A percentile compares a stretch with the other conserved stretches of the same genome.
Conservation (phyloP, 2,329 filamentous ascomycete species). For the Fusarium nanum region DNA sequence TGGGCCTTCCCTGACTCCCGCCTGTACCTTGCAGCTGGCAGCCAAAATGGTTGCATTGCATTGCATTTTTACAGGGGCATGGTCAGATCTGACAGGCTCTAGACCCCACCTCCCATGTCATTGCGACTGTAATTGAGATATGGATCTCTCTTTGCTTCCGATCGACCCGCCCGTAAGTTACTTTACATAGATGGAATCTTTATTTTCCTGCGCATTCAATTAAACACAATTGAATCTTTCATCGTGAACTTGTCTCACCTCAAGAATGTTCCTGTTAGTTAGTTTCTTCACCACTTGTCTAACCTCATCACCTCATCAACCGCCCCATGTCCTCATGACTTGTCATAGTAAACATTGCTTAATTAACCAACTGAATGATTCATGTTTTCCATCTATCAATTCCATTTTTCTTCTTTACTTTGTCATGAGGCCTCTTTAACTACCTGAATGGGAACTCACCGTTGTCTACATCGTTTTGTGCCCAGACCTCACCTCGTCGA, state of each 20-base stretch:
- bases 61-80: slow-evolving; percentile 15
- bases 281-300: slow-evolving; percentile 4
- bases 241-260: slow-evolving; percentile 27
- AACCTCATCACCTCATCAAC: slow-evolving; percentile 18
- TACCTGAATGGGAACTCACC: neutral
- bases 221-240: slow-evolving; percentile 5
- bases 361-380: neutral
- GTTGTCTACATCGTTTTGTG: slow-evolving; percentile 7
- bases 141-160: slow-evolving; percentile 1
- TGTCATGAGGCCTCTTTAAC: neutral
- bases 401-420: neutral
- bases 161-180: slow-evolving; percentile 8
- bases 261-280: slow-evolving; percentile 28
- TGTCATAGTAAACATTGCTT: slow-evolving; percentile 16
- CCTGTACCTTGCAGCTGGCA: slow-evolving; percentile 32
- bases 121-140: neutral
- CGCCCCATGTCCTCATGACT: neutral
- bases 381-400: neutral
- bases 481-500: neutral
- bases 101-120: neutral
- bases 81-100: slow-evolving; percentile 25
- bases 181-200: neutral
- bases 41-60: slow-evolving; percentile 33
- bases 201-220: slow-evolving; percentile 15
- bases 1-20: slow-evolving; percentile 5